These are phyloP conservation scores for Cajanus cajan DNA, from an alignment of 306 rosid species.

Conservation along the genomic window DNA sequence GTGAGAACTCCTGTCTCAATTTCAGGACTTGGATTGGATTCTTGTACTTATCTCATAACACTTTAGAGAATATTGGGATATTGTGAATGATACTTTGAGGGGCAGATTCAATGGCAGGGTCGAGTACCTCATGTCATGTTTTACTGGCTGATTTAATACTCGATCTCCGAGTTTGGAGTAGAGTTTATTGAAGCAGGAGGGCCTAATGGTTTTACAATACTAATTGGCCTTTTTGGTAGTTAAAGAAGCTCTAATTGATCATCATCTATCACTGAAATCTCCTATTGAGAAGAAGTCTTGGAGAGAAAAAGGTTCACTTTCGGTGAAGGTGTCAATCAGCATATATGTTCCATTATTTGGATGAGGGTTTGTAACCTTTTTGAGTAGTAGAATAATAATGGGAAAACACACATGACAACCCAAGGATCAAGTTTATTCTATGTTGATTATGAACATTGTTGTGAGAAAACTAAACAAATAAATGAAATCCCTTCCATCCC, in stretches of 20 bases:
- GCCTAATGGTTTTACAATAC: neutral
- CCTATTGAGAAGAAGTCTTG: neutral
- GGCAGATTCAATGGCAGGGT: neutral
- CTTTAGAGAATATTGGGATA: neutral
- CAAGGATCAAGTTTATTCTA: neutral
- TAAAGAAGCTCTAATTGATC: neutral
- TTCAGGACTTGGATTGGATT: neutral
- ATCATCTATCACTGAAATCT: neutral
- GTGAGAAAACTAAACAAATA: neutral
- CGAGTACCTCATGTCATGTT: neutral
- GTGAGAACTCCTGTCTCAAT: neutral
- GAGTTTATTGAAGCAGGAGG: neutral
- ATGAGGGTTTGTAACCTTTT: neutral
- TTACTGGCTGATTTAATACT: neutral
- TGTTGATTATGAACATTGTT: too few species aligned
- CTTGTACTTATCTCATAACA: neutral
- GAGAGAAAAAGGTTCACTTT: neutral
- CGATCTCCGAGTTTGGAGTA: neutral
- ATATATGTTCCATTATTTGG: neutral
- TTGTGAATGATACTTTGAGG: neutral
- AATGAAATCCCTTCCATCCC: neutral
- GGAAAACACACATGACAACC: neutral
- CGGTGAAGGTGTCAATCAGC: neutral
- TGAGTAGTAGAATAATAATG: neutral
- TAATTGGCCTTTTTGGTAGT: neutral